Conservation (phyloP, 2,329 filamentous ascomycete species). For the Orbilia javanica region DNA sequence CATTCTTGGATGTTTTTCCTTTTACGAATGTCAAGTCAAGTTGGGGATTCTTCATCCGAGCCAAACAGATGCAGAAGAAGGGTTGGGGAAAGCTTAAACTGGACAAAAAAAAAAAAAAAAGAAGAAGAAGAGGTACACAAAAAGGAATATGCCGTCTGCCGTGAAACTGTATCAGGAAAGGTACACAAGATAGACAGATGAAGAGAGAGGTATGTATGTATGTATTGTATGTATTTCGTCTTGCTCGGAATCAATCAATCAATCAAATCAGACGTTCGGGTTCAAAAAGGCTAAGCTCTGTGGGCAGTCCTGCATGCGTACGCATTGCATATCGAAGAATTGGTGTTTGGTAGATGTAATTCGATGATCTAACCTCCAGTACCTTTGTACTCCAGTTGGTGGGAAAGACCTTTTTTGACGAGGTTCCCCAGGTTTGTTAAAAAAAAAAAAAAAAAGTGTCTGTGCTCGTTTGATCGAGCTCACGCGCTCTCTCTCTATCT, state of each 20-base stretch:
- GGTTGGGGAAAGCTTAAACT: neutral
- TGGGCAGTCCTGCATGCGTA: constrained; percentile 20
- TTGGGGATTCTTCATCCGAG: constrained; percentile 3
- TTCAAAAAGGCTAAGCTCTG: neutral
- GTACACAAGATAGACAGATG: neutral
- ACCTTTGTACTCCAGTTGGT: too few species aligned
- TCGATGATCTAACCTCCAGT: neutral
- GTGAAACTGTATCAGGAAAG: constrained; percentile 9
- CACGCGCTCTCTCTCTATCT: constrained; percentile 2
- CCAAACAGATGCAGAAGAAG: constrained; percentile 9
- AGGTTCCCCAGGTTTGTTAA: neutral
- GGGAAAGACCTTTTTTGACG: neutral
- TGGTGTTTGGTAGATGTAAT: constrained; percentile 14
- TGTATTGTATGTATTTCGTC: neutral
- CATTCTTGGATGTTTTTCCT: neutral
- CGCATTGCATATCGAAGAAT: constrained; percentile 23
- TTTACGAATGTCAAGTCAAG: neutral
- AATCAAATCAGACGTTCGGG: constrained; percentile 7
- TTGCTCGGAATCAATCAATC: constrained; percentile 15
- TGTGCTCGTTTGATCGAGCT: constrained; percentile 18
- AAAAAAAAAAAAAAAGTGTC: too few species aligned
- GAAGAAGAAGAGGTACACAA: neutral
- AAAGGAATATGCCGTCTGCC: constrained; percentile 20
- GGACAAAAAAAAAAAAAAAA: neutral
- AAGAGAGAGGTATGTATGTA: too few species aligned